Percentiles rank a stretch among this genome's conserved stretches.
These are phyloP conservation scores for Sphaerostilbella broomeana DNA, from an alignment of 2,329 filamentous ascomycete species.

Conservation along the genomic window DNA sequence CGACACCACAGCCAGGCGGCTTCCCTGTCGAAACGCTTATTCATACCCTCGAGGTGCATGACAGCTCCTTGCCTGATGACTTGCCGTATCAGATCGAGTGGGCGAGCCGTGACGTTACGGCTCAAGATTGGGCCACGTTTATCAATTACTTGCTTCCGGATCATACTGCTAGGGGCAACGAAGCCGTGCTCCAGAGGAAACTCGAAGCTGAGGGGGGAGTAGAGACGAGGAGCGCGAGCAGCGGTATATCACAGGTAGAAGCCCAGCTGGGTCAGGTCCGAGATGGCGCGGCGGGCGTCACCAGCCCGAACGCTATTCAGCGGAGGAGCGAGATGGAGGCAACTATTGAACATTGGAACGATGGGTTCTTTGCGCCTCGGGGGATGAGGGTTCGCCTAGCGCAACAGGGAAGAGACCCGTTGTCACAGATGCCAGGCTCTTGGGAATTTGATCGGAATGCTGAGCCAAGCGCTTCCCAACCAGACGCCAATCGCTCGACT, in stretches of 20 bases:
- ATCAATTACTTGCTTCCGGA: conserved; percentile 49
- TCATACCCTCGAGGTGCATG: conserved; percentile 30
- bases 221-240: conserved; percentile 25
- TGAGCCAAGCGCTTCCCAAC: not conserved
- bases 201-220: conserved; percentile 33
- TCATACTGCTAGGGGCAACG: conserved; percentile 38
- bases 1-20: conserved; percentile 18
- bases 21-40: conserved; percentile 21
- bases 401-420: conserved; percentile 15
- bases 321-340: conserved; percentile 29
- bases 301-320: conserved; percentile 13
- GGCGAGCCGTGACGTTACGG: conserved; percentile 37
- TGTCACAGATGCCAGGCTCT: conserved; percentile 21
- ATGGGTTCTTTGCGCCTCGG: conserved; percentile 47
- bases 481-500: not conserved
- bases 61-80: conserved; percentile 33
- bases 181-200: conserved; percentile 44
- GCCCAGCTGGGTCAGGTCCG: conserved; percentile 36
- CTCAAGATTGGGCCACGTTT: conserved; percentile 54
- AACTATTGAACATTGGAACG: conserved; percentile 50
- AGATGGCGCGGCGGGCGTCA: conserved; percentile 13
- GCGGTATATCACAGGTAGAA: conserved; percentile 27
- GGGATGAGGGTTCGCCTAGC: conserved; percentile 38
- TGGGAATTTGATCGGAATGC: conserved; percentile 16
- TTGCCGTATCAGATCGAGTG: conserved; percentile 37